Base-by-base conservation (phyloP, 2,329 filamentous ascomycete genomes). In the Westerdykella aurantiaca region DNA sequence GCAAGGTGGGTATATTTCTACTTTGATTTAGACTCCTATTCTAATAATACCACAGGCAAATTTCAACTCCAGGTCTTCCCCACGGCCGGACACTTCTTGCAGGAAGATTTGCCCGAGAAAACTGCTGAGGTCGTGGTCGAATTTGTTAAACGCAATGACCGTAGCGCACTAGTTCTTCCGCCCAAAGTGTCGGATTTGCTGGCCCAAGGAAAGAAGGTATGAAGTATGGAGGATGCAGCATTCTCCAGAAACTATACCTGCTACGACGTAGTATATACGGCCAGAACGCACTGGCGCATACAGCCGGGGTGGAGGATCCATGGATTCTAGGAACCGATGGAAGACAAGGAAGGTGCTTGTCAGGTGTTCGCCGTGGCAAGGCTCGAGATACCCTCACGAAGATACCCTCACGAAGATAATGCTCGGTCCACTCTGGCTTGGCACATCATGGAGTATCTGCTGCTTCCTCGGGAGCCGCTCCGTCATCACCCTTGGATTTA, bases 1-100 rank as follows among this genome's bases (percentile, higher is more conserved):
- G 90, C 90, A 96, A 74, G 90, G 88, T 86, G 71, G 55, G 68
- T 60, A 9, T 35, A 45, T 35, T 38, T 33, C n/a, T 34, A 4
- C 18, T 14, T 33, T 38, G 38, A 38, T 23, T 42, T 12, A 25
- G n/a, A 31, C 23, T n/a, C 46, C 29, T 18, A 43, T 42, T 50
- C 57, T 66, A 49, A 64, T 37, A 35, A 37, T 23, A 11, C 14
- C 38, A 12, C 81, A 85, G 74, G 90, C 5, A 97, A 97, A 75
- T 98, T 97, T 63, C 89, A 95, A 45, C 73, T 98, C 37, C 87
- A 95, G 56, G 90, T 98, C 6, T 86, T 97, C 57, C 90, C 93
- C 0, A 88, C 95, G 63, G 89, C 93, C 1, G 93, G 93, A 0
- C 93, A 98, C 66, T 98, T 98, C 60, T 82, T 98, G 44, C 93